Evolutionary conservation across 225 moss, liverwort and hornwort species (phyloP), one percentile per base, ranked within the genome.

Genomic region (Takakia lepidozioides): DNA sequence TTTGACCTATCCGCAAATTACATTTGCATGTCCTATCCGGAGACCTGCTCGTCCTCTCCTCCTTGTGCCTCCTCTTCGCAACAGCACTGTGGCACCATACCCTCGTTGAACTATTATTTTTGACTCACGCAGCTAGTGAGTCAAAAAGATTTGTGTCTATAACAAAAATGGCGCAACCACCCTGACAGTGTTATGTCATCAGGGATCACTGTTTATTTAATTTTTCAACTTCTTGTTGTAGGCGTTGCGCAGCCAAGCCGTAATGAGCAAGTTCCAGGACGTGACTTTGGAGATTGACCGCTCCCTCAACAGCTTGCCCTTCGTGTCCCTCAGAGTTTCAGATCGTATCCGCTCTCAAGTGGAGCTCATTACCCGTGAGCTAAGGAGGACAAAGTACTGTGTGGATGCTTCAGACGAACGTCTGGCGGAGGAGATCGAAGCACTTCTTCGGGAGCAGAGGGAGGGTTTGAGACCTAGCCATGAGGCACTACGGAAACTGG

Each of bases 321-420:
- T 84, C 48, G 49, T 70, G 67, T 69, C 73, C 6, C 71, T 76
- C 22, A 62, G 61, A 52, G 69, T 80, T 59, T 77, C 84, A 46
- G 84, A 81, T 70, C 69, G 77, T 43, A 65, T 85, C 49, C 76
- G 81, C 29, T 65, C 76, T 30, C 81, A 81, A 76, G 84, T 81
- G 62, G 84, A 81, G 49, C 62, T 73, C 9, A 56, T 81, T 56
- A 85, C 76, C 29, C 70, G 70, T 24, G 81, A 81, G 52, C 57
- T 71, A 29, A 65, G 81, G 73, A 76, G 81, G 51, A 62, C 76
- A 60, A 70, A 68, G 26, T 74, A 85, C 48, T 29, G 51, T 51
- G 67, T 70, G 48, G 70, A 77, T 70, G 73, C 70, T 38, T 59
- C 32, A 2, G 81, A 81, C 37, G 76, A 77, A 64, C 59, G 61